Conservation (phyloP, 306 rosid genomes). For the Cicer cuneatum region DNA sequence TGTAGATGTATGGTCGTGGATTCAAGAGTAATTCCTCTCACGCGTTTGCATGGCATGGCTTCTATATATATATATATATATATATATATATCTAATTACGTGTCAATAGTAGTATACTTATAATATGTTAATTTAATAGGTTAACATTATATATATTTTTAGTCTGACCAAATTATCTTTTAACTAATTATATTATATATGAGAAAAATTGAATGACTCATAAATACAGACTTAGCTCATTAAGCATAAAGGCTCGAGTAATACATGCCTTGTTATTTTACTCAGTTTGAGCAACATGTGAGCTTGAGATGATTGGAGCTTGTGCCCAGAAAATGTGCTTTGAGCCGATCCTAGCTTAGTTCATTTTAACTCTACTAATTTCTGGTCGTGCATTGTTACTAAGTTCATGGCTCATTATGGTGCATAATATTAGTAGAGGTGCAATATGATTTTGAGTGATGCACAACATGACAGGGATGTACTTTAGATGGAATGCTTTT, state of each 20-base stretch:
- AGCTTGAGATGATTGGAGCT: background rate
- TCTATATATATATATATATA: background rate
- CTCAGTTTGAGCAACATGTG: conserved; percentile 10
- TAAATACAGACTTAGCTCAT: background rate
- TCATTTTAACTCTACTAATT: background rate
- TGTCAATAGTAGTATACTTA: background rate
- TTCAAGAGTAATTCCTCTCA: background rate
- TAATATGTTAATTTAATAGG: background rate
- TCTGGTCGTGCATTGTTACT: background rate
- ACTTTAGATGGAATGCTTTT: conserved; percentile 28
- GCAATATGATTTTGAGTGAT: background rate
- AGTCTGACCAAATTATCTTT: background rate
- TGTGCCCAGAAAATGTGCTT: background rate
- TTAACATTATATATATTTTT: conserved; percentile 11
- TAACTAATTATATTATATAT: background rate
- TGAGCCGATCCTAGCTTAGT: background rate
- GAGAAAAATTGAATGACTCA: background rate
- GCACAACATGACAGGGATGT: background rate
- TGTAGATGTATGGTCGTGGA: background rate
- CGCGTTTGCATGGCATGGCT: background rate
- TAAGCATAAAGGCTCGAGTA: conserved; percentile 7
- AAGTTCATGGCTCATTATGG: conserved; percentile 8
- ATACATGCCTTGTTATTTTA: background rate
- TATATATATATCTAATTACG: background rate
- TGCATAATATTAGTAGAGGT: conserved; percentile 5